Evolutionary conservation across 2,329 filamentous ascomycete species (phyloP), one percentile per base, ranked within the genome.

Genomic region (Aureobasidium sp.): DNA sequence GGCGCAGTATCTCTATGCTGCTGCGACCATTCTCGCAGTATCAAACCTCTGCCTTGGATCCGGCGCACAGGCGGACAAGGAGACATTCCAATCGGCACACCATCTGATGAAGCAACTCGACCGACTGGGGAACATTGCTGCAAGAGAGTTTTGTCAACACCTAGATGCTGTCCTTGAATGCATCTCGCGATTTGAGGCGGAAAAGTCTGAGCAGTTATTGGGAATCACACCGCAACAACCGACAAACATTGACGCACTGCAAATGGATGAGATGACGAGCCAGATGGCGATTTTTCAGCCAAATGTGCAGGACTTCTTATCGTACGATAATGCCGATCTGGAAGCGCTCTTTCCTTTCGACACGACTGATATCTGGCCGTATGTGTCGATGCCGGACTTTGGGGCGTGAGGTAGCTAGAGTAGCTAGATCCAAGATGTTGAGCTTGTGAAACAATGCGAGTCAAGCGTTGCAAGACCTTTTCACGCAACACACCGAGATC

Each of bases 1-100:
- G 63, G 74, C 74, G 0, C 76, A 78, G 49, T 79, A 77, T 38
- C 73, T 80, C 27, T 79, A 79, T 65, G 76, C 77, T 0, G 72
- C 76, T 0, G 70, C 75, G 2, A 77, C 74, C 0, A 73, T 79
- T 9, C 71, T 80, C 2, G 75, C 75, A 0, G 69, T 78, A 0
- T 78, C 78, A 1, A 75, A 73, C 38, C 66, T 78, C 0, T 66
- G 77, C 0, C 60, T 63, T 37, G 65, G 69, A 4, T 64, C 70
- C 4, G 68, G 66, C 1, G 67, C 62, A 58, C 58, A 66, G 2
- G 69, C 68, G 19, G 76, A 78, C 42, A 66, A 66, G 2, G 76
- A 78, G 15, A 68, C 71, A 8, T 77, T 77, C 31, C 71, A 77
- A 25, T 69, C 71, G 1, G 74, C 74, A 0, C 67, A 68, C 0